A percentile compares a stretch with the other conserved stretches of the same genome.
phyloP scores from a whole-genome alignment of 2,329 filamentous ascomycete genomes.

The Thielaviopsis ethacetica region DNA sequence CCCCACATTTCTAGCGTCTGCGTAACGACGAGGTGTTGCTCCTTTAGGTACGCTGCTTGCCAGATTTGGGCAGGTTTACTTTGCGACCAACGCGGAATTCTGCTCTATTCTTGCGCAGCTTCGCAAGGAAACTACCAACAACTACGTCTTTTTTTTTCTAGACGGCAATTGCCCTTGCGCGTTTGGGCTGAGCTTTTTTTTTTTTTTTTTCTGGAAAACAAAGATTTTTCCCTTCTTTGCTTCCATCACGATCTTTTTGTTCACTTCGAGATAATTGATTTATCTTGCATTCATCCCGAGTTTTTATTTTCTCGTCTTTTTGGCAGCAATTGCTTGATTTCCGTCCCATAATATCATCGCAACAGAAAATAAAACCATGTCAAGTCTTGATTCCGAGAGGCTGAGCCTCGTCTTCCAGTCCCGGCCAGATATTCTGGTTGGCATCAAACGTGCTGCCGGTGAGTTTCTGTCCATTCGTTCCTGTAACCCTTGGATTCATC shows the following conservation, averaged over 20 bases:
- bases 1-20: neutral
- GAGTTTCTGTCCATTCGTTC: constrained; percentile 14
- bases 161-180: neutral
- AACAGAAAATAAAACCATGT: constrained; percentile 20
- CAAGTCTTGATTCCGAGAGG: constrained; percentile 31
- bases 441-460: constrained; percentile 38
- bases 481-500: neutral
- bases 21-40: neutral
- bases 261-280: neutral
- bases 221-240: neutral
- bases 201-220: neutral
- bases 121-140: neutral
- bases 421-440: constrained; percentile 37
- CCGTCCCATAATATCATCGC: neutral
- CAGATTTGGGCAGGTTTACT: neutral
- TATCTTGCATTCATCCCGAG: neutral
- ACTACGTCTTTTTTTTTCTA: neutral
- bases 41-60: neutral
- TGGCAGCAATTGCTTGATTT: neutral
- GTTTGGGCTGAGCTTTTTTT: neutral
- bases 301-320: neutral
- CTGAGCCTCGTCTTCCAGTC: constrained; percentile 36
- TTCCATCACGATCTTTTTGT: too few relatives aligned
- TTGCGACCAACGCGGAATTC: neutral
- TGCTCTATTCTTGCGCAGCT: neutral